Evolutionary conservation across 139 green algal genomes (phyloP).

Genomic region (Gonium pectorale): DNA sequence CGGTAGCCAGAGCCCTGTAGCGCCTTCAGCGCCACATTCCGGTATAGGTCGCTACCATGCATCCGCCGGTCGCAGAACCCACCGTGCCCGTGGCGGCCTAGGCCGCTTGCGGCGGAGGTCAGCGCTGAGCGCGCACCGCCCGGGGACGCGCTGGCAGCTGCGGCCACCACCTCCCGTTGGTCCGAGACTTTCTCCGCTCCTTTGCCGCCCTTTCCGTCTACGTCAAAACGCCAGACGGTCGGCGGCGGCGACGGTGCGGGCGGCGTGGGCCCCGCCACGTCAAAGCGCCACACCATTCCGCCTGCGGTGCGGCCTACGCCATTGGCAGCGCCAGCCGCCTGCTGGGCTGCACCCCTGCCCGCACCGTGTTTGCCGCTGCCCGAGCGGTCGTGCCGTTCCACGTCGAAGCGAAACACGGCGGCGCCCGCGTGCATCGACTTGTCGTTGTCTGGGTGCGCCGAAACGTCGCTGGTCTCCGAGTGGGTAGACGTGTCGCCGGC

Average conservation of each 20-base stretch:
- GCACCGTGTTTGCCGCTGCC: neutral
- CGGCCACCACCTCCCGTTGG: too few relatives aligned
- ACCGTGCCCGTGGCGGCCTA: constrained; percentile 15
- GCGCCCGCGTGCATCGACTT: neutral
- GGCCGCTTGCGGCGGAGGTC: neutral
- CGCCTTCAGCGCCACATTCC: constrained; percentile 23
- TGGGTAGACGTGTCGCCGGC: neutral
- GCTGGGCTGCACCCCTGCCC: neutral
- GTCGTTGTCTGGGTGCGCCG: neutral
- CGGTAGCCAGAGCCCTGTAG: neutral
- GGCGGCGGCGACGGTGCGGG: neutral
- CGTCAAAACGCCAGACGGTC: constrained; percentile 29
- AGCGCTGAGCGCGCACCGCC: too few relatives aligned
- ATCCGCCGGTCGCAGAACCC: constrained; percentile 32
- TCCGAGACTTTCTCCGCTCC: too few relatives aligned
- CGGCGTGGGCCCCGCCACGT: neutral
- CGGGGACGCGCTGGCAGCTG: neutral
- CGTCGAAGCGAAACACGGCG: constrained; percentile 20
- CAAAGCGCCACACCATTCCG: constrained; percentile 41
- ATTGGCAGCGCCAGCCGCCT: neutral
- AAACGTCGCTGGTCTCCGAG: neutral
- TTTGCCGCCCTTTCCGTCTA: neutral
- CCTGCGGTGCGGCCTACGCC: neutral
- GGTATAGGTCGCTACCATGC: constrained; percentile 33
- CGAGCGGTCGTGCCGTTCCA: neutral